phyloP scores from a whole-genome alignment of 192 early-diverging fungal genomes.

The Coemansia sp. region DNA sequence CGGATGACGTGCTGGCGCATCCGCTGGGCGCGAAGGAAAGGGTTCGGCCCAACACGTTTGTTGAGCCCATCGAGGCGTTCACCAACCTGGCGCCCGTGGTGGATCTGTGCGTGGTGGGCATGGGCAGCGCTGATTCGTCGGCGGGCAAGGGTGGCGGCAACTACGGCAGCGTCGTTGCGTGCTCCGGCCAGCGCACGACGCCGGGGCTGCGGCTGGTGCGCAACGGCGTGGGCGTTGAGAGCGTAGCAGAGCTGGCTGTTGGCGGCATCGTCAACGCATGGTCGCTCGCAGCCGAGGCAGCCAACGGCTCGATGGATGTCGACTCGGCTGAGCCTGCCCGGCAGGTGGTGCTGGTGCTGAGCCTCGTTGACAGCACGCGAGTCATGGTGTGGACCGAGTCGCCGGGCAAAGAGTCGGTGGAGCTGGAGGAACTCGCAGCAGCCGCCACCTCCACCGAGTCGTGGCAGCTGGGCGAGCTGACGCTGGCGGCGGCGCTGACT shows the following conservation, averaged over 20 bases:
- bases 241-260: slow-evolving; percentile 58
- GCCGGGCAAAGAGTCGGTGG: slow-evolving; percentile 29
- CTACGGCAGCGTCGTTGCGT: slow-evolving; percentile 76
- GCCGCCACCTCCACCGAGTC: slow-evolving; percentile 11
- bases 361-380: slow-evolving; percentile 19
- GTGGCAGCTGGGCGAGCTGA: slow-evolving; percentile 31
- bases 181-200: slow-evolving; percentile 73
- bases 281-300: slow-evolving; percentile 56
- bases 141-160: slow-evolving; percentile 20
- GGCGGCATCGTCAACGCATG: slow-evolving; percentile 73
- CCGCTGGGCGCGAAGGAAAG: not conserved
- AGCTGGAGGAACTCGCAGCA: slow-evolving; percentile 54
- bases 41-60: slow-evolving; percentile 39
- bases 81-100: slow-evolving; percentile 79
- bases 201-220: slow-evolving; percentile 80
- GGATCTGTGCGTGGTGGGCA: slow-evolving; percentile 85
- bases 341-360: slow-evolving; percentile 25
- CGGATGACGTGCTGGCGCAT: not conserved
- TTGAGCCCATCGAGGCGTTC: slow-evolving; percentile 64
- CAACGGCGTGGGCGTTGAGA: slow-evolving; percentile 87
- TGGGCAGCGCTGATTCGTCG: slow-evolving; percentile 58
- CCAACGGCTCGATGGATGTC: slow-evolving; percentile 7
- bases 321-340: slow-evolving; percentile 3
- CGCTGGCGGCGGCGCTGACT: slow-evolving; percentile 24
- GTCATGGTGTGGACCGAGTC: slow-evolving; percentile 45